Evolutionary conservation across 2,329 filamentous ascomycete species (phyloP).

Genomic region (Fusarium solani-melongenae): DNA sequence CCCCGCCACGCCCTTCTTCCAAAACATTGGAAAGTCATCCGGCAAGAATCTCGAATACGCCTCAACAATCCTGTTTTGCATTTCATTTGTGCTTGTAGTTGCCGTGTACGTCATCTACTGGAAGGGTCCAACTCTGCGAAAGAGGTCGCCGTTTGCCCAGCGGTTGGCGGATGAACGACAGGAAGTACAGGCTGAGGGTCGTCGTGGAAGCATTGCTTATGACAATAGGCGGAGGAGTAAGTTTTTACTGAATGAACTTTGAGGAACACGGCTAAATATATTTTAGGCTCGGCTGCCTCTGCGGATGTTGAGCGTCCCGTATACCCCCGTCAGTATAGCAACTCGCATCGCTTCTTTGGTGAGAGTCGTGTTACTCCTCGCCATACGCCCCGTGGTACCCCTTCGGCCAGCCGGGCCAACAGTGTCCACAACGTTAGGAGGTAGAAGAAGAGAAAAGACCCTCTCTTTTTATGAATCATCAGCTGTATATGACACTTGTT

Average conservation of each 20-base stretch:
- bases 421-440: conserved; percentile 5
- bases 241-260: not conserved
- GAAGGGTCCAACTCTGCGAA: conserved; percentile 69
- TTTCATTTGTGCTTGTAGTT: conserved; percentile 69
- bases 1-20: conserved; percentile 73
- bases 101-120: conserved; percentile 76
- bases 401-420: conserved; percentile 47
- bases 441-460: no score
- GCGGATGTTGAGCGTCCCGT: conserved; percentile 25
- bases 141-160: conserved; percentile 73
- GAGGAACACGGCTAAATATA: conserved; percentile 8
- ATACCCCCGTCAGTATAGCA: conserved; percentile 48
- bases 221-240: conserved; percentile 44
- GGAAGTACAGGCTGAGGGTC: conserved; percentile 44
- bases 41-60: conserved; percentile 68
- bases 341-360: conserved; percentile 55
- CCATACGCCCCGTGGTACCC: conserved; percentile 51
- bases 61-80: conserved; percentile 71
- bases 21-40: conserved; percentile 61
- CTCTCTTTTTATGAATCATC: not conserved
- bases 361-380: conserved; percentile 54
- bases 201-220: conserved; percentile 42
- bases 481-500: not conserved
- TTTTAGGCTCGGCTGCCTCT: conserved; percentile 38
- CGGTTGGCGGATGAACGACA: conserved; percentile 61